Evolutionary conservation across 805 yeast genomes (phyloP).

Genomic region (Wickerhamomyces ciferrii): DNA sequence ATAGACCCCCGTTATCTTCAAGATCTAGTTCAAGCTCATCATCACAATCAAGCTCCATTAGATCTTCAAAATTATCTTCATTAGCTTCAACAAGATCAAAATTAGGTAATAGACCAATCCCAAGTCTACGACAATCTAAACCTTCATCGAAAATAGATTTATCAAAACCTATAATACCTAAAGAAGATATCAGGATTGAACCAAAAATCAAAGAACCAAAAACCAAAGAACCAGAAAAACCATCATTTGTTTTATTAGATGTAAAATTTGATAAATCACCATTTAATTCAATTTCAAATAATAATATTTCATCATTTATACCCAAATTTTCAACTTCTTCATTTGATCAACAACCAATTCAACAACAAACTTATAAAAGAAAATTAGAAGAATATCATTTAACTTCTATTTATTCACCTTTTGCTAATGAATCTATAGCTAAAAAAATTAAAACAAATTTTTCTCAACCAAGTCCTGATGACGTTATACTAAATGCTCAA

Average conservation of each 20-base stretch:
- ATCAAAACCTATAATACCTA: neutral
- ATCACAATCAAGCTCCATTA: neutral
- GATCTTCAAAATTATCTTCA: neutral
- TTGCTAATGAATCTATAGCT: conserved; percentile 33
- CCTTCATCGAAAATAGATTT: neutral
- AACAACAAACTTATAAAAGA: conserved; percentile 10
- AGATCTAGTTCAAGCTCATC: neutral
- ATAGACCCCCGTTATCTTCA: neutral
- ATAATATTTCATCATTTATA: neutral
- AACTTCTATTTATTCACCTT: conserved; percentile 26
- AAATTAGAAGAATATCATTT: conserved; percentile 21
- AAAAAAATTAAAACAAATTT: conserved; percentile 45
- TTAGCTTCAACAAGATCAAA: neutral
- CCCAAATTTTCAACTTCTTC: no score
- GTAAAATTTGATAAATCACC: conserved; percentile 2
- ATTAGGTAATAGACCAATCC: neutral
- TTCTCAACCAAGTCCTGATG: conserved; percentile 79
- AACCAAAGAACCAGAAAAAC: neutral
- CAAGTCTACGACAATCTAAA: neutral
- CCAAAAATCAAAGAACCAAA: neutral
- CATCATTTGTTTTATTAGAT: neutral
- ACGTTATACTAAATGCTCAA: conserved; percentile 57
- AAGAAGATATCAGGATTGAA: neutral
- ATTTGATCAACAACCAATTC: no score
- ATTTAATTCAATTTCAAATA: neutral